Evolutionary conservation across 2,329 filamentous ascomycete genomes (phyloP).

Genomic region (Penicillium thymicola): DNA sequence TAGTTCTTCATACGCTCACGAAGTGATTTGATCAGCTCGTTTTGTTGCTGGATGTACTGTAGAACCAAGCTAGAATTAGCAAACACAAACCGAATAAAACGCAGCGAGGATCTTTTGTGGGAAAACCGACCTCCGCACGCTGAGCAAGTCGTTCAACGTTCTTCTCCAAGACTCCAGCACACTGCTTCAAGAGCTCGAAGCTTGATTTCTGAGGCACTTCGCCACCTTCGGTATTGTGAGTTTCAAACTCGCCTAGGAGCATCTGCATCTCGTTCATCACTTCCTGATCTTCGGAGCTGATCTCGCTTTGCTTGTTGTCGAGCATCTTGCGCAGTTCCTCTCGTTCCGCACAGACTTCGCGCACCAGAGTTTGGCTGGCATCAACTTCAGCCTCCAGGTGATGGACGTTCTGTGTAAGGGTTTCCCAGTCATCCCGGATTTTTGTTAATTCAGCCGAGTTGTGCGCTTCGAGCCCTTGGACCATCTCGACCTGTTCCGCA

Average conservation of each 20-base stretch:
- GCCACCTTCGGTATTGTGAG: conserved; percentile 31
- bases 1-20: conserved; percentile 41
- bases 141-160: conserved; percentile 45
- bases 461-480: conserved; percentile 37
- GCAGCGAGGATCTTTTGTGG: neutral
- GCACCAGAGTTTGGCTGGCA: conserved; percentile 37
- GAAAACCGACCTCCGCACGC: conserved; percentile 42
- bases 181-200: conserved; percentile 42
- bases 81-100: neutral
- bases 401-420: conserved; percentile 33
- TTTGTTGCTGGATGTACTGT: conserved; percentile 44
- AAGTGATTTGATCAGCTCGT: conserved; percentile 42
- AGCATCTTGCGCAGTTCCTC: conserved; percentile 40
- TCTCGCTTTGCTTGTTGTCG: conserved; percentile 38
- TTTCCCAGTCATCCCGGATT: conserved; percentile 36
- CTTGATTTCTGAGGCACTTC: conserved; percentile 36
- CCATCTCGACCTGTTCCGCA: conserved; percentile 39
- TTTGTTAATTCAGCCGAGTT: conserved; percentile 34
- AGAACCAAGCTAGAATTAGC: conserved; percentile 13
- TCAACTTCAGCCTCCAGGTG: conserved; percentile 41
- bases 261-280: conserved; percentile 42
- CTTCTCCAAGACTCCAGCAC: conserved; percentile 56
- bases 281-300: conserved; percentile 41
- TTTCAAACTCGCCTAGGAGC: conserved; percentile 40
- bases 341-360: conserved; percentile 39